Conservation (phyloP, 2,329 filamentous ascomycete species). For the Ilyonectria mors-panacis region DNA sequence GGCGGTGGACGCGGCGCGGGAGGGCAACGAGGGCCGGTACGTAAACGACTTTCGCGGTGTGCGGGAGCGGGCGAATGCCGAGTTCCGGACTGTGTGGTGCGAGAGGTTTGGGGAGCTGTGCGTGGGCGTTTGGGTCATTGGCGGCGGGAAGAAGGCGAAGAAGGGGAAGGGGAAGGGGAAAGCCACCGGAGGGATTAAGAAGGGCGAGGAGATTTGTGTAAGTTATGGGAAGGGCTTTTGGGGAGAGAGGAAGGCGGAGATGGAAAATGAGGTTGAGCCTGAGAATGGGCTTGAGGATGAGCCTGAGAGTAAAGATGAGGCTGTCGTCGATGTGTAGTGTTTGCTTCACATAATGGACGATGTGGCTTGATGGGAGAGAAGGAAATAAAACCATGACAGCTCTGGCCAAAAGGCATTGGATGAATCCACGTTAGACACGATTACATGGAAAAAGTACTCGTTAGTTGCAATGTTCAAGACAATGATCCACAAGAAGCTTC, state of each 20-base stretch:
- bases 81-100: conserved; percentile 74
- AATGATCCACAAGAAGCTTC: too few relatives aligned
- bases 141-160: conserved; percentile 34
- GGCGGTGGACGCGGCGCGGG: conserved; percentile 71
- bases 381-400: too few relatives aligned
- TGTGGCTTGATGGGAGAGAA: background rate
- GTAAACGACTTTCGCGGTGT: conserved; percentile 78
- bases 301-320: background rate
- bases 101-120: conserved; percentile 64
- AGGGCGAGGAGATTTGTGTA: conserved; percentile 75
- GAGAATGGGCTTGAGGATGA: conserved; percentile 7
- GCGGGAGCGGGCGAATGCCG: conserved; percentile 66
- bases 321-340: background rate
- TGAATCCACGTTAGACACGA: too few relatives aligned
- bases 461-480: too few relatives aligned
- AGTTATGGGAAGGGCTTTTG: conserved; percentile 80
- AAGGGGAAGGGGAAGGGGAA: conserved; percentile 47
- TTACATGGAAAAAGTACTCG: too few relatives aligned
- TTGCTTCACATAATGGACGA: background rate
- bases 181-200: conserved; percentile 61
- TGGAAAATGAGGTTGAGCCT: conserved; percentile 15
- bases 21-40: conserved; percentile 76
- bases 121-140: conserved; percentile 72
- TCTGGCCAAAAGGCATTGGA: too few relatives aligned
- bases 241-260: conserved; percentile 56